phyloP scores from a whole-genome alignment of 148 eudicot genomes.

The Rhododendron molle region DNA sequence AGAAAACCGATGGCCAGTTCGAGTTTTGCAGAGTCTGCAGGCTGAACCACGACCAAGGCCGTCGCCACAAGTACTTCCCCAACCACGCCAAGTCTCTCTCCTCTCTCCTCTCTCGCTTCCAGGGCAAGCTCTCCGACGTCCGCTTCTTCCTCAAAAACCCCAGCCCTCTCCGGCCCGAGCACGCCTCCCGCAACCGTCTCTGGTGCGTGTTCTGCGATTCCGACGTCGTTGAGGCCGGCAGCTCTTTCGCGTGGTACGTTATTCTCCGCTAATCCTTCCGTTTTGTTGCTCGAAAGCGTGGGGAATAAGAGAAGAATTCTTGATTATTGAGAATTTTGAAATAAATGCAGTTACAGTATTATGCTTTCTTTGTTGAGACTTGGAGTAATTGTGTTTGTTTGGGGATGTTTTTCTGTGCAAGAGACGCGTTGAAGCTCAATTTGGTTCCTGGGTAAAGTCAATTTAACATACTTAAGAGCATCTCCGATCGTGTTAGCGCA shows the following conservation, averaged over 20 bases:
- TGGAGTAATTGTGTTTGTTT: background rate
- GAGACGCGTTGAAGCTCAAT: background rate
- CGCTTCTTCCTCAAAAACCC: constrained; percentile 55
- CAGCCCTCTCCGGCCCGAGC: constrained; percentile 26
- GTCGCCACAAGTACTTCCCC: constrained; percentile 75
- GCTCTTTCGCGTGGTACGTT: constrained; percentile 53
- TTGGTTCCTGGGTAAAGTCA: background rate
- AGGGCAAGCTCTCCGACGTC: constrained; percentile 41
- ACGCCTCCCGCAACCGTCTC: constrained; percentile 32
- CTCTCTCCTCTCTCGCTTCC: constrained; percentile 62
- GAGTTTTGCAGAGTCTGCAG: constrained; percentile 70
- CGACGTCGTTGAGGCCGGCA: constrained; percentile 38
- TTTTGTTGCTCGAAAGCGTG: background rate
- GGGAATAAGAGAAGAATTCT: background rate
- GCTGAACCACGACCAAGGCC: constrained; percentile 79
- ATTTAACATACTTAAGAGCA: background rate
- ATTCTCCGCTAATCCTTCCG: background rate
- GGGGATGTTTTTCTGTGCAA: background rate
- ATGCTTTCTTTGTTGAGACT: background rate
- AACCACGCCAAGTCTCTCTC: constrained; percentile 65
- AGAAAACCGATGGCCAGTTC: constrained; percentile 23
- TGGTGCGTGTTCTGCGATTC: constrained; percentile 85
- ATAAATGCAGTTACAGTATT: background rate
- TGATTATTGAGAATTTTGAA: background rate
- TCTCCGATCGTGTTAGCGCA: background rate